Percentiles rank a stretch among this genome's conserved stretches.
Evolutionary conservation across 768 basidiomycete species (phyloP).

Genomic region (Pisolithus tinctorius): DNA sequence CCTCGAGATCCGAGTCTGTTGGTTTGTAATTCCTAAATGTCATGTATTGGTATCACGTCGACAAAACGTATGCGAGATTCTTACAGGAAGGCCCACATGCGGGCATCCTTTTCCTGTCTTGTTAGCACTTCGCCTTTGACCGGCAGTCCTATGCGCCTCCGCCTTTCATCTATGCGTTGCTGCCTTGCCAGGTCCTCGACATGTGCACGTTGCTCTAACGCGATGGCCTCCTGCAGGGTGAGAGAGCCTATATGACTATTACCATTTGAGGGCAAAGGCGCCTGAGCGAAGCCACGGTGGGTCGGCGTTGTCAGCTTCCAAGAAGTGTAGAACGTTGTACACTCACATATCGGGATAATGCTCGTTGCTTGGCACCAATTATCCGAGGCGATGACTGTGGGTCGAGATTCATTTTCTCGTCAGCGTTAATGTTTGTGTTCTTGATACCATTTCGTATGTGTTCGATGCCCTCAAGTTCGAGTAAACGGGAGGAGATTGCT

Average conservation of each 20-base stretch:
- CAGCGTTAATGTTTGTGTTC: slow-evolving; percentile 52
- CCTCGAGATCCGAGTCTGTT: slow-evolving; percentile 74
- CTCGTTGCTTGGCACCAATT: slow-evolving; percentile 62
- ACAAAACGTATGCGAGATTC: slow-evolving; percentile 15
- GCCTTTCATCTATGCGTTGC: slow-evolving; percentile 52
- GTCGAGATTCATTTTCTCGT: slow-evolving; percentile 62
- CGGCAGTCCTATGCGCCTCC: slow-evolving; percentile 51
- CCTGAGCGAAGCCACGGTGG: slow-evolving; percentile 18
- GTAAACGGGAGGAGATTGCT: slow-evolving; percentile 55
- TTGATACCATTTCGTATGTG: slow-evolving; percentile 57
- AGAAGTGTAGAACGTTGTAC: not conserved
- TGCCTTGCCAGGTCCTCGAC: slow-evolving; percentile 51
- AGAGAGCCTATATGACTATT: slow-evolving; percentile 37
- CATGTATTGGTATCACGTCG: slow-evolving; percentile 6
- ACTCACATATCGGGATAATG: slow-evolving; percentile 55
- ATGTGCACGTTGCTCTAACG: slow-evolving; percentile 55
- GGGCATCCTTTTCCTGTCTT: slow-evolving; percentile 61
- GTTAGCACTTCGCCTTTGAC: slow-evolving; percentile 55
- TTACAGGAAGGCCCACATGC: slow-evolving; percentile 80
- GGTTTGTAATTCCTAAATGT: slow-evolving; percentile 65
- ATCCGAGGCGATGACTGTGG: slow-evolving; percentile 46
- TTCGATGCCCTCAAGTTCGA: slow-evolving; percentile 68
- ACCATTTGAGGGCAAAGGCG: slow-evolving; percentile 28
- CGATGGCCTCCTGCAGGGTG: slow-evolving; percentile 56
- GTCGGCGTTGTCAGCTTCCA: not conserved